Evolutionary conservation across 2,329 filamentous ascomycete species (phyloP), one percentile per base, ranked within the genome.

Genomic region (Beauveria rudraprayagi): DNA sequence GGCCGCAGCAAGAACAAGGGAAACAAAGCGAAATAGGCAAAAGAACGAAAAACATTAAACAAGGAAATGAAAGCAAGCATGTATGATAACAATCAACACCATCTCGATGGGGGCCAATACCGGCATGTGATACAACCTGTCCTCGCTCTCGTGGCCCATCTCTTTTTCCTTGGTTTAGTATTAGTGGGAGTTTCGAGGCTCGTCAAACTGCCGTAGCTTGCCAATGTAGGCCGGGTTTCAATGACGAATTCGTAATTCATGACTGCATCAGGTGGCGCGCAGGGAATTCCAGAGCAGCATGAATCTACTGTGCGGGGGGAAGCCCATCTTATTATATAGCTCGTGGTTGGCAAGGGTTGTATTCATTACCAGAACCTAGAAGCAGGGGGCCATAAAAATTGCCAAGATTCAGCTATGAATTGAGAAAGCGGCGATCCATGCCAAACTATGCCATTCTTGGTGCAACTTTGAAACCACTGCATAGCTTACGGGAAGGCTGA

Each of bases 101-200:
- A 16, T 37, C 34, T 37, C 34, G 34, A 37, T 16, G 53, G 53
- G 40, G 16, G 24, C 9, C n/a, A 8, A 8, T 56, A 56, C 53
- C 53, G 40, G 26, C 53, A 56, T 44, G 53, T 56, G n/a, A 56
- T 24, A 41, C 53, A 56, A 26, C 53, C 53, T 11, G 53, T 56
- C 26, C 53, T 56, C 14, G 53, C 40, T 24, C 53, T 56, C 16
- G 53, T 56, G 5, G 41, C 17, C 53, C 41, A 56, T 56, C 22
- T 19, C 41, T 24, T 56, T 34, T 44, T 46, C n/a, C 41, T 30
- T 10, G 40, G 6, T 9, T 10, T 24, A 10, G 37, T 10, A 11
- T 28, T 8, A 28, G 14, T 17, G 48, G 9, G 6, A 34, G 41
- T 5, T 34, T 56, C 53, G n/a, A 11, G n/a, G 17, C 37, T 43